A percentile compares a stretch with the other conserved stretches of the same genome.
phyloP scores from a whole-genome alignment of 306 rosid species.

The Alnus glutinosa region DNA sequence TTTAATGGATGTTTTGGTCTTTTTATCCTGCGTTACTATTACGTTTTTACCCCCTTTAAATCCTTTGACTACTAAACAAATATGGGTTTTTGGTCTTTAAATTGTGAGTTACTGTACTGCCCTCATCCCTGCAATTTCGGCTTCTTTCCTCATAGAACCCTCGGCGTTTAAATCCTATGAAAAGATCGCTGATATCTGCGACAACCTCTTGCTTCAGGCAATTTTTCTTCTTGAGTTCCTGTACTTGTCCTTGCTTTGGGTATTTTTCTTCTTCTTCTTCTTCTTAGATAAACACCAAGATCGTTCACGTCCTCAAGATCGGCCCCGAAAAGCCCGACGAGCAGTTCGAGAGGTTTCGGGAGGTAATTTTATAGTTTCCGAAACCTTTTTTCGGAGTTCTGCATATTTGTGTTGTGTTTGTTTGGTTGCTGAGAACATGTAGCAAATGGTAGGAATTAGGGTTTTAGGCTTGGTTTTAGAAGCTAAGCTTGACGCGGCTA shows the following conservation, averaged over 20 bases:
- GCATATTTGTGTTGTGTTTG: not conserved
- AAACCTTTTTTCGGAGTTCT: slow-evolving; percentile 32
- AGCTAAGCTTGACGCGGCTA: not conserved
- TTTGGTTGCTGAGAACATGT: slow-evolving; percentile 5
- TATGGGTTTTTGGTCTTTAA: too few relatives aligned
- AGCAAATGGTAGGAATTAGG: not conserved
- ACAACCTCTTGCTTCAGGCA: slow-evolving; percentile 70
- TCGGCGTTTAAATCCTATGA: slow-evolving; percentile 61
- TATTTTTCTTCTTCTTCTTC: not conserved
- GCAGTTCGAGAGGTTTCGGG: slow-evolving; percentile 64
- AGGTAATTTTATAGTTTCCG: slow-evolving; percentile 50
- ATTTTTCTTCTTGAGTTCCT: not conserved
- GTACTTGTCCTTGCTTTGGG: not conserved
- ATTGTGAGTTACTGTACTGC: too few relatives aligned
- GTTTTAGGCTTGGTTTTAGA: not conserved
- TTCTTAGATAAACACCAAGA: slow-evolving; percentile 42
- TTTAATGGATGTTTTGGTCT: too few relatives aligned
- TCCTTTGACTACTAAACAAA: too few relatives aligned
- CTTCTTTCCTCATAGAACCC: slow-evolving; percentile 39
- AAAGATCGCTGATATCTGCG: slow-evolving; percentile 65
- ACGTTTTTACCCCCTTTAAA: too few relatives aligned
- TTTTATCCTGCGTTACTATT: too few relatives aligned
- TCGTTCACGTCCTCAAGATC: slow-evolving; percentile 54
- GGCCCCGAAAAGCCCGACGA: slow-evolving; percentile 1
- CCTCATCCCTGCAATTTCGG: too few relatives aligned